Evolutionary conservation across 495 filamentous ascomycete species (phyloP), one percentile per base, ranked within the genome.

Genomic region (Aspergillus haitiensis): DNA sequence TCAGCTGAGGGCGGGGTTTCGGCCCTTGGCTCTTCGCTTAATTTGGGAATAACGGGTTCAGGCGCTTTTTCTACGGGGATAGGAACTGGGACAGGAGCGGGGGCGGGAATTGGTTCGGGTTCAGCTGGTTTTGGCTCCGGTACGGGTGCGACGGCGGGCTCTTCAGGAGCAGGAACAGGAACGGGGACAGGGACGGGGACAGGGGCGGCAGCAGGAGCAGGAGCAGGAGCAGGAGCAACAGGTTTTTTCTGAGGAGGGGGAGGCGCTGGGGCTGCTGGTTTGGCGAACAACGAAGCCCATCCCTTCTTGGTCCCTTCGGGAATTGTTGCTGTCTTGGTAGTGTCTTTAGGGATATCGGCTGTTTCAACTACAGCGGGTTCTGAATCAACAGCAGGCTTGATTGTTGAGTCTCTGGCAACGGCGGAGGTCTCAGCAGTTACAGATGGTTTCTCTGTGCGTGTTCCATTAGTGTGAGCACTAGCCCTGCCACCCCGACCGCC

Each of bases 401-500:
- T 63, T 12, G 68, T 60, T 78, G 81, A 69, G 80, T 77, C 78
- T 15, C 9, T 47, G 45, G 76, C 67, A 31, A 74, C 70, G 62
- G 73, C 62, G 27, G 69, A 65, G 34, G 71, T 69, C 56, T 64
- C 48, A 60, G 67, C 60, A 53, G 75, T 70, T 51, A 75, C 74
- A 68, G 73, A 70, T 71, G 73, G 68, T 64, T 70, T 68, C 67
- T 70, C 69, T 36, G 67, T 55, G 65, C 75, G 74, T 69, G 77
- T 75, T 62, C 85, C 81, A 63, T 86, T 82, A 52, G 76, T 75
- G 64, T 60, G 58, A 61, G 83, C 79, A 61, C 83, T 87, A 50
- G 81, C 84, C 63, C 90, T 82, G 52, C 85, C 87, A 68, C 88
- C 86, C 67, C 89, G 84, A 65, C 84, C 84, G 65, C 90, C 88